Percentiles rank a stretch among this genome's conserved stretches.
These are phyloP conservation scores for Lepidium didymum DNA, from an alignment of 345 rosid genomes.

Conservation along the genomic window DNA sequence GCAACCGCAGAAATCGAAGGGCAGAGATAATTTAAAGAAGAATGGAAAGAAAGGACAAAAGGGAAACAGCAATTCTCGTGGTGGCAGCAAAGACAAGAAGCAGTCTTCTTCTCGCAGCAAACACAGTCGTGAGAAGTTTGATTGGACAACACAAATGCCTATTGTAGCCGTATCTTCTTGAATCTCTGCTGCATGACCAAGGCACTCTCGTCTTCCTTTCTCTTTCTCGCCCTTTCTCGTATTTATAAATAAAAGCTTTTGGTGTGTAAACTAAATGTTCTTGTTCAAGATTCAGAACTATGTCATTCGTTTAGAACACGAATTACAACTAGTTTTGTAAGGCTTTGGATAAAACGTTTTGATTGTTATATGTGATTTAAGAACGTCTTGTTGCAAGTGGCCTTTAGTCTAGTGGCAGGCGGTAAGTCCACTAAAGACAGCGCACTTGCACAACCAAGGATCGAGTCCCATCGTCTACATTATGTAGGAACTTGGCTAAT, in stretches of 20 bases:
- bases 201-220: not conserved
- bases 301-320: not conserved
- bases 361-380: not conserved
- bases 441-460: too few relatives aligned
- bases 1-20: conserved; percentile 48
- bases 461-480: too few relatives aligned
- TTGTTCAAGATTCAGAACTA: not conserved
- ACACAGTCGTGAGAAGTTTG: conserved; percentile 26
- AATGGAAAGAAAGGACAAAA: conserved; percentile 76
- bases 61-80: conserved; percentile 45
- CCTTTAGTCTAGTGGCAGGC: too few relatives aligned
- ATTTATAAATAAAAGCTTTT: conserved; percentile 13
- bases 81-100: conserved; percentile 55
- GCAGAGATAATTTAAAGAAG: conserved; percentile 44
- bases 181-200: not conserved
- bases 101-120: conserved; percentile 34
- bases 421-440: too few relatives aligned
- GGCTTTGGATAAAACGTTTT: not conserved
- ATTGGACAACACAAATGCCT: conserved; percentile 34
- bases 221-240: not conserved
- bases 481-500: too few relatives aligned
- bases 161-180: conserved; percentile 54
- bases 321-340: not conserved
- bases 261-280: not conserved
- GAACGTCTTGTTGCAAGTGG: too few relatives aligned